phyloP scores from a whole-genome alignment of 2,329 filamentous ascomycete genomes.

The Alternaria metachromatica region DNA sequence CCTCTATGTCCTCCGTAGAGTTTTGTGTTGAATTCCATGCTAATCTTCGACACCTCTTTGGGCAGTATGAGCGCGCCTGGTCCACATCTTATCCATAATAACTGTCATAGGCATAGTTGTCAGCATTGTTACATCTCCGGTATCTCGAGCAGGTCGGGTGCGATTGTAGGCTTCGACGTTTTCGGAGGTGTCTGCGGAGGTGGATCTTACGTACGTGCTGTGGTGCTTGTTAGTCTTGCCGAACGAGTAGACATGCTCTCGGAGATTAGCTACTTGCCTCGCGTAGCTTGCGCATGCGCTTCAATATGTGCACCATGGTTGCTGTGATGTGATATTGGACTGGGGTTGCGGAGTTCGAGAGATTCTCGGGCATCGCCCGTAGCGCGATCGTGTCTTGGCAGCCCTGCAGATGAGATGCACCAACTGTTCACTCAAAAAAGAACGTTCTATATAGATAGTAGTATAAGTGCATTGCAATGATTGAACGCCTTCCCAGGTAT shows the following conservation, averaged over 20 bases:
- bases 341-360: conserved; percentile 33
- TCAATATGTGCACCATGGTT: conserved; percentile 64
- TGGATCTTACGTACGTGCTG: conserved; percentile 41
- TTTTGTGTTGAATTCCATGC: conserved; percentile 72
- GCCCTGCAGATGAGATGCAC: neutral
- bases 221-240: conserved; percentile 26
- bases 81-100: conserved; percentile 78
- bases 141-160: neutral
- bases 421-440: neutral
- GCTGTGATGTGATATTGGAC: conserved; percentile 20
- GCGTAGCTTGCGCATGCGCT: conserved; percentile 77
- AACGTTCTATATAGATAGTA: neutral
- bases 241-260: neutral
- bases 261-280: conserved; percentile 61
- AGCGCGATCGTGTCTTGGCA: conserved; percentile 22
- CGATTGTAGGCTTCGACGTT: conserved; percentile 1
- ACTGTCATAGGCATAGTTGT: conserved; percentile 53
- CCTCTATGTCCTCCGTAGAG: conserved; percentile 74
- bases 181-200: conserved; percentile 26
- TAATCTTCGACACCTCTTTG: conserved; percentile 74
- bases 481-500: conserved; percentile 9
- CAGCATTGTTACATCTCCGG: neutral
- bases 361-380: conserved; percentile 25
- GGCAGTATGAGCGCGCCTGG: conserved; percentile 84
- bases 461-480: neutral